Percentiles rank a stretch among this genome's conserved stretches.
Evolutionary conservation across 2,329 filamentous ascomycete species (phyloP).

Genomic region (Botryosphaeria agaves): DNA sequence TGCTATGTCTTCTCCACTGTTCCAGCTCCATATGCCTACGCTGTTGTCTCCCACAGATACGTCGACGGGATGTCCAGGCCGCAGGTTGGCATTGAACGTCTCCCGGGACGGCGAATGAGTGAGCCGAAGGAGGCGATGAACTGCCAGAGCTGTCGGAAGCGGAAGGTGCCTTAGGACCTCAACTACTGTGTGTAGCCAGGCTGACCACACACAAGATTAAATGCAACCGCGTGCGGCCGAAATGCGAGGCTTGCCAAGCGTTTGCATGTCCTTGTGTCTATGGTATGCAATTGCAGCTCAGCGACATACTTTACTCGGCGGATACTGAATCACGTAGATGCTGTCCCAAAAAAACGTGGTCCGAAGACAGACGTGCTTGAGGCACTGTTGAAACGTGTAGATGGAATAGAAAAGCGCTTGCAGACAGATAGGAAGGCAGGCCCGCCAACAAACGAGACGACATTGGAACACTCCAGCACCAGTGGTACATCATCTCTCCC

Average conservation of each 20-base stretch:
- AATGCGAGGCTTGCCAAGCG: conserved; percentile 76
- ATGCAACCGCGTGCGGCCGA: conserved; percentile 69
- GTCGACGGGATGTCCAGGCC: conserved; percentile 45
- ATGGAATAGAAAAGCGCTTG: conserved; percentile 65
- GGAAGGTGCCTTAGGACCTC: conserved; percentile 47
- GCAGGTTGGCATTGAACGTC: conserved; percentile 64
- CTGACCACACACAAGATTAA: conserved; percentile 50
- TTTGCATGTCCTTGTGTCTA: conserved; percentile 82
- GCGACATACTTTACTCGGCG: conserved; percentile 1
- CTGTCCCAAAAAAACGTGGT: conserved; percentile 74
- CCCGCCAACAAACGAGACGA: conserved; percentile 11
- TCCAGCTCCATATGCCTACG: neutral
- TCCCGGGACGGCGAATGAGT: conserved; percentile 52
- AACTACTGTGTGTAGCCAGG: neutral
- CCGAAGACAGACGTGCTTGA: conserved; percentile 83
- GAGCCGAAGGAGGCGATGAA: conserved; percentile 86
- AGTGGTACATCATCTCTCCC: too few relatives aligned
- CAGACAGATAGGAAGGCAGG: conserved; percentile 37
- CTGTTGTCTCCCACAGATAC: neutral
- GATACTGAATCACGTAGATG: conserved; percentile 37
- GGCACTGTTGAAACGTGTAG: conserved; percentile 67
- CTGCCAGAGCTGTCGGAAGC: conserved; percentile 83
- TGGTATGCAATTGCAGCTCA: conserved; percentile 35
- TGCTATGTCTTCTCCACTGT: too few relatives aligned
- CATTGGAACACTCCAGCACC: too few relatives aligned